phyloP scores from a whole-genome alignment of 345 rosid genomes.

The Xanthoceras sorbifolium region DNA sequence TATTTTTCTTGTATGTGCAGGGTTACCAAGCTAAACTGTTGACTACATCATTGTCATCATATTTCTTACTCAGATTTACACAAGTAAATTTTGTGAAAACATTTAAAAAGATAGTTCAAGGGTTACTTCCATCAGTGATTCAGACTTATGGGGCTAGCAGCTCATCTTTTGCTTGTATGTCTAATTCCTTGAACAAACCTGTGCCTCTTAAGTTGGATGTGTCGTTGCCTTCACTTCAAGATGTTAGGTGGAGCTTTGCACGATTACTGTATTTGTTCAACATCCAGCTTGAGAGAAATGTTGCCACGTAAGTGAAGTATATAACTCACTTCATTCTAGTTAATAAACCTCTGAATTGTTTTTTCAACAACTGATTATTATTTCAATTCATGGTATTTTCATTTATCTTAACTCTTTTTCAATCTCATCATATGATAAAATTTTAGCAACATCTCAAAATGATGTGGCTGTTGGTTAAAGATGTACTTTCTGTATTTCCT shows the following conservation, averaged over 20 bases:
- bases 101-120: constrained; percentile 39
- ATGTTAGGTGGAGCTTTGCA: constrained; percentile 69
- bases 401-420: neutral
- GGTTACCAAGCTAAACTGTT: constrained; percentile 35
- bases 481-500: neutral
- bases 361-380: neutral
- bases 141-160: constrained; percentile 41
- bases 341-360: neutral
- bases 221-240: constrained; percentile 68
- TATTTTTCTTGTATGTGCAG: constrained; percentile 48
- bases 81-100: constrained; percentile 31
- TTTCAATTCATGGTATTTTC: constrained; percentile 12
- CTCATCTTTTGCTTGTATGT: constrained; percentile 70
- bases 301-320: constrained; percentile 74
- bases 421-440: neutral
- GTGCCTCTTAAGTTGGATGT: constrained; percentile 74
- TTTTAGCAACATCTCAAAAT: constrained; percentile 1
- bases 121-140: constrained; percentile 35
- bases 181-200: constrained; percentile 79
- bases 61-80: constrained; percentile 37
- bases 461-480: constrained; percentile 12
- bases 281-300: constrained; percentile 84
- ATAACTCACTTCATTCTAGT: constrained; percentile 15
- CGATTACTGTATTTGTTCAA: constrained; percentile 83
- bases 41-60: constrained; percentile 50